These are phyloP conservation scores for Casaregolazyma suthepensis DNA, from an alignment of 1,139 yeast genomes.

Conservation along the genomic window DNA sequence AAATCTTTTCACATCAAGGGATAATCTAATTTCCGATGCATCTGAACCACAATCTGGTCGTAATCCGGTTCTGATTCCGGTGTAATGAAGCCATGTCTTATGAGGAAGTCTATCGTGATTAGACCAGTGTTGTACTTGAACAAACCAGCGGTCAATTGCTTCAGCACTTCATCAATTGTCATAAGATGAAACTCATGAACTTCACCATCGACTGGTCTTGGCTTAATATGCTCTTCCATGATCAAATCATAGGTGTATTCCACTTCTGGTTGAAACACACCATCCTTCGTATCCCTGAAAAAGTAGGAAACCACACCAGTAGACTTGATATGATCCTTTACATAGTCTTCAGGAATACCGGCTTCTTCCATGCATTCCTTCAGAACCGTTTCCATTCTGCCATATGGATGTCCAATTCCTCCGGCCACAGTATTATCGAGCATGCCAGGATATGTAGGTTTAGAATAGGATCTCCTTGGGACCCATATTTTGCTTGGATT, in stretches of 20 bases:
- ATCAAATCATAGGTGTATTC: constrained; percentile 71
- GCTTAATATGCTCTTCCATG: constrained; percentile 48
- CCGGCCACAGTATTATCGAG: constrained; percentile 94
- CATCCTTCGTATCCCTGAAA: constrained; percentile 35
- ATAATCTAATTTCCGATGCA: constrained; percentile 68
- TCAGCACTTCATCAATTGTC: constrained; percentile 51
- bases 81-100: constrained; percentile 69
- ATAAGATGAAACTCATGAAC: constrained; percentile 66
- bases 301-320: constrained; percentile 71
- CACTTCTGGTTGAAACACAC: constrained; percentile 80
- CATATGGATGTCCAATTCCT: constrained; percentile 79
- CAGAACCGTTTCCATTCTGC: constrained; percentile 65
- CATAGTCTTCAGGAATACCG: constrained; percentile 54
- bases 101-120: constrained; percentile 72
- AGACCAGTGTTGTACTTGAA: constrained; percentile 89
- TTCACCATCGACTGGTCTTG: constrained; percentile 80
- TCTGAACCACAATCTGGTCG: constrained; percentile 47
- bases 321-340: constrained; percentile 40
- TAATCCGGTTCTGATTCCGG: constrained; percentile 60
- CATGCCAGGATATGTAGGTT: constrained; percentile 86
- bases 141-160: constrained; percentile 44
- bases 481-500: constrained; percentile 64
- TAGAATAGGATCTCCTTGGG: constrained; percentile 68
- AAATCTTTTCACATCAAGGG: constrained; percentile 36
- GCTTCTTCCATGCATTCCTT: constrained; percentile 94